A percentile compares a stretch with the other conserved stretches of the same genome.
phyloP scores from a whole-genome alignment of 768 basidiomycete genomes.

The Serendipita sp. region DNA sequence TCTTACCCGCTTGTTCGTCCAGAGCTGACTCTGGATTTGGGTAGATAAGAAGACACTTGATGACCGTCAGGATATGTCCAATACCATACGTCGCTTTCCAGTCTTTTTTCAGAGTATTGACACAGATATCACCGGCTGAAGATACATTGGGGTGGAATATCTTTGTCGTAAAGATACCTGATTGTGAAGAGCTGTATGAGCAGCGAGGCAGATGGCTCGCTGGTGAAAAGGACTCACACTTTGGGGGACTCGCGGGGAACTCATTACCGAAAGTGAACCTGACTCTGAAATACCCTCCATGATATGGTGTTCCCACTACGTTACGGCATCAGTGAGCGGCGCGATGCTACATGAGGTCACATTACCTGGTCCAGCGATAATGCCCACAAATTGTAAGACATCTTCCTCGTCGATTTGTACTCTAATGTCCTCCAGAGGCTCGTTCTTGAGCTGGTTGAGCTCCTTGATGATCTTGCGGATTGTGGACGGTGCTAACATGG shows the following conservation, averaged over 20 bases:
- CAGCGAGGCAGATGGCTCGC: background rate
- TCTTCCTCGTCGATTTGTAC: conserved; percentile 76
- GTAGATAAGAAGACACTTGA: conserved; percentile 91
- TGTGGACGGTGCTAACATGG: background rate
- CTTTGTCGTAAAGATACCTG: conserved; percentile 84
- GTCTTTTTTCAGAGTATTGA: conserved; percentile 93
- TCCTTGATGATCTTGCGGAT: conserved; percentile 24
- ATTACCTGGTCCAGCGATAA: conserved; percentile 83
- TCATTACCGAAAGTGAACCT: conserved; percentile 86
- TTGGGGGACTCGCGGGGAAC: conserved; percentile 86
- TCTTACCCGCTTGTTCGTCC: conserved; percentile 90
- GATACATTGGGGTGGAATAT: conserved; percentile 98
- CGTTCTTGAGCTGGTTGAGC: conserved; percentile 59
- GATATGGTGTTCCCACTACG: conserved; percentile 49
- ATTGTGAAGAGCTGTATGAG: background rate
- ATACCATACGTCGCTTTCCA: conserved; percentile 91
- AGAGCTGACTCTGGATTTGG: conserved; percentile 93
- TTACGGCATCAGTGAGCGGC: background rate
- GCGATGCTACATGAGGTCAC: conserved; percentile 4
- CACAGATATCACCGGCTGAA: conserved; percentile 78
- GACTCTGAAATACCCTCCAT: conserved; percentile 53
- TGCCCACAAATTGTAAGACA: conserved; percentile 71
- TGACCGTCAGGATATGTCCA: conserved; percentile 75
- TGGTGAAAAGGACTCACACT: conserved; percentile 43
- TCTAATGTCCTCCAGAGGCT: conserved; percentile 85